Base-by-base conservation (phyloP, 1,139 yeast genomes). In the Arxiozyma slooffiae region DNA sequence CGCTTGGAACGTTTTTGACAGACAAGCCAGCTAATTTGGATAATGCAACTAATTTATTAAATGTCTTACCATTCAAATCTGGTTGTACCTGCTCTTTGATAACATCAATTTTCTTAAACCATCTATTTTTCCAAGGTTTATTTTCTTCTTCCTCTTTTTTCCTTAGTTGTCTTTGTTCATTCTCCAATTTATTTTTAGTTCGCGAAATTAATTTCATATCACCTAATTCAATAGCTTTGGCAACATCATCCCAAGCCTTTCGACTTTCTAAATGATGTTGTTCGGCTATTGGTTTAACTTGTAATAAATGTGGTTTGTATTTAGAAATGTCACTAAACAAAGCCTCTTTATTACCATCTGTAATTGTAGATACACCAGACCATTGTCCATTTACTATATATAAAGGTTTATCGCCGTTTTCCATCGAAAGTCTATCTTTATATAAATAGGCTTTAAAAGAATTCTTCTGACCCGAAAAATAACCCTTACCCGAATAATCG, bases 401-500 rank as follows among this genome's bases (percentile, higher is more conserved):
- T 55, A 89, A 68, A 1, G 94, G 85, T 53, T 80, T 78, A 48
- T 77, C 80, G 64, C 84, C 68, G 26, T 58, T 59, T 23, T 68
- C 63, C 39, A 82, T 72, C 20, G 76, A 76, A 38, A 75, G 69
- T 50, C 68, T 68, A 63, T 78, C 78, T 59, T 78, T 76, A 67
- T 68, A 85, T 52, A 90, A 78, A 62, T 90, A 77, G 38, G 96
- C 95, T 71, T 88, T 90, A 73, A 84, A 89, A 9, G 90, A 72
- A 71, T 92, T 90, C 73, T 89, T 90, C 75, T 89, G 90, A 58
- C 98, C 98, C n/a, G 89, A 78, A 64, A 92, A 87, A 73, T 89
- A 92, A 26, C 98, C 98, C 67, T 92, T 81, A 38, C 98, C 98
- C 44, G 86, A 76, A 69, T 79, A 92, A 61, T 87, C 96, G 57